Percentiles rank a stretch among this genome's conserved stretches.
Conservation (phyloP, 345 rosid species). For the Nephelium lappaceum region DNA sequence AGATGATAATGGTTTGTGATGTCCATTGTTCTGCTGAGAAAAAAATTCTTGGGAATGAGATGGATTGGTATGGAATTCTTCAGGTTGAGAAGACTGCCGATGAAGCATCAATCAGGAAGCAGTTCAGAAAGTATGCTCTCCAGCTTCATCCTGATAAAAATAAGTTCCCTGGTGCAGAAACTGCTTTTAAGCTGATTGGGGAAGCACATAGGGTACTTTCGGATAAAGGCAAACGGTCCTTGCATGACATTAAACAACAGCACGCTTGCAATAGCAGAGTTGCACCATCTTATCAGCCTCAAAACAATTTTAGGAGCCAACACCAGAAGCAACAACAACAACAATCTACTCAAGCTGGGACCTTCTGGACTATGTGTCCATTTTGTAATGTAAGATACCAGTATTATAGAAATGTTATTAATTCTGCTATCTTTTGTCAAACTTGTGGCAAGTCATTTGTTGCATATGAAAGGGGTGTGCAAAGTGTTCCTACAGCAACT, state of each 20-base stretch:
- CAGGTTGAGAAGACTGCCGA: slow-evolving; percentile 65
- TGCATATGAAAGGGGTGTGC: slow-evolving; percentile 49
- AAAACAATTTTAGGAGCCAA: slow-evolving; percentile 31
- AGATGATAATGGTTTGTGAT: slow-evolving; percentile 78
- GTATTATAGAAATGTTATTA: slow-evolving; percentile 38
- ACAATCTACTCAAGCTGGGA: slow-evolving; percentile 46
- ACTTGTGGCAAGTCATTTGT: slow-evolving; percentile 48
- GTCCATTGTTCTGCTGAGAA: slow-evolving; percentile 76
- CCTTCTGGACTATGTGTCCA: slow-evolving; percentile 78
- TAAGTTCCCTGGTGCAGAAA: slow-evolving; percentile 87
- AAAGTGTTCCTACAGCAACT: slow-evolving; percentile 31
- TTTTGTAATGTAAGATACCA: slow-evolving; percentile 57
- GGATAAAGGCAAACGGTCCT: slow-evolving; percentile 57
- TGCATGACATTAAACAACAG: slow-evolving; percentile 59
- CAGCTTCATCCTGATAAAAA: slow-evolving; percentile 94
- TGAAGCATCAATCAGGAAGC: slow-evolving; percentile 75
- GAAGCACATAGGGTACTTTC: slow-evolving; percentile 87
- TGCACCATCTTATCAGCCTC: slow-evolving; percentile 36
- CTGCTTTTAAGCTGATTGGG: slow-evolving; percentile 84
- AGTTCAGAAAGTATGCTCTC: slow-evolving; percentile 82
- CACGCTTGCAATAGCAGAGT: slow-evolving; percentile 33
- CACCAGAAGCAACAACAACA: slow-evolving; percentile 38
- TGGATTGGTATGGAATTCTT: slow-evolving; percentile 90
- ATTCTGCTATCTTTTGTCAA: slow-evolving; percentile 49
- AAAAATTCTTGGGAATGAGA: slow-evolving; percentile 61